phyloP scores from a whole-genome alignment of 345 rosid species.

The Lenwebbia sp. region DNA sequence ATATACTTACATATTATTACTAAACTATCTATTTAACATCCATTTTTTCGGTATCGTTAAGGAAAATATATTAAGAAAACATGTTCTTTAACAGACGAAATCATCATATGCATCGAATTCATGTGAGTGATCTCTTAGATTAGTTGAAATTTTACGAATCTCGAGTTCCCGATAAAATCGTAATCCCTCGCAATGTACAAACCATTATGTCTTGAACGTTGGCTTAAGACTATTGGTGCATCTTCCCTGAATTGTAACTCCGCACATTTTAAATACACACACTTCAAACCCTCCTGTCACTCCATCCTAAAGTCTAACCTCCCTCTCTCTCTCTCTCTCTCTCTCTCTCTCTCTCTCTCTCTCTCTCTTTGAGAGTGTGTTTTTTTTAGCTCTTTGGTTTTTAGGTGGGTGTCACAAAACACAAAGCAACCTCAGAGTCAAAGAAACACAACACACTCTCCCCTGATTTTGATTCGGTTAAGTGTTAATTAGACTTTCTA shows the following conservation, averaged over 20 bases:
- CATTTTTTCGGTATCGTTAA: too few relatives aligned
- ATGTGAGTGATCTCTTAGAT: background rate
- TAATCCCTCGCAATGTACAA: background rate
- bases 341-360: too few relatives aligned
- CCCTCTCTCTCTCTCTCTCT: too few relatives aligned
- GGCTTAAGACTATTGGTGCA: background rate
- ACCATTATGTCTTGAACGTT: background rate
- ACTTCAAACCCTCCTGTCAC: background rate
- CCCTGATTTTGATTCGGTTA: background rate
- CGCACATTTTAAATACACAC: background rate
- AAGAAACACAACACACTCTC: background rate
- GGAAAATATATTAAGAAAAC: too few relatives aligned
- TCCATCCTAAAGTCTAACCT: background rate
- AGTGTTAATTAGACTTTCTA: background rate
- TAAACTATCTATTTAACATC: too few relatives aligned
- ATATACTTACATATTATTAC: too few relatives aligned
- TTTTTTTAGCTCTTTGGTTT: background rate
- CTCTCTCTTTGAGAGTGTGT: background rate
- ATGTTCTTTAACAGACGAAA: too few relatives aligned
- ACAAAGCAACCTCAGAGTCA: background rate
- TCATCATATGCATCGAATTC: background rate
- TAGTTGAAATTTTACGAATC: background rate
- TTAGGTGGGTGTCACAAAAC: background rate
- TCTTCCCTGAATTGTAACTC: background rate
- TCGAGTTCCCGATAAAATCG: accelerated